Base-by-base conservation (phyloP, 345 rosid genomes). In the Cochlearia excelsa region DNA sequence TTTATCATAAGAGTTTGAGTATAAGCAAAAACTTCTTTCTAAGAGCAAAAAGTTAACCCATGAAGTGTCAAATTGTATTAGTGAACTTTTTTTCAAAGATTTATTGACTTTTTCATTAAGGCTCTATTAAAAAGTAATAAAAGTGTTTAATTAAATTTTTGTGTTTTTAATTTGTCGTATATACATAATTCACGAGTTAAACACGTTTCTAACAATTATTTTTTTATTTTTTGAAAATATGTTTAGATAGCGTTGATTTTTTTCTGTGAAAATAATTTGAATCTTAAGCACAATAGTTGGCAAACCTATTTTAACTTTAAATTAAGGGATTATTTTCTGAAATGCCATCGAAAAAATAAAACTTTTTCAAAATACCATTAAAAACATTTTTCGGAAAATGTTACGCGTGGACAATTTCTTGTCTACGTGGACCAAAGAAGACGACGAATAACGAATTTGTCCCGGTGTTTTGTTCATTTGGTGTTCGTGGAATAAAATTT, bases 1-100 rank as follows among this genome's bases (percentile, higher is more conserved):
- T 64, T 63, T 57, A 51, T 45, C 70, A 51, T 39, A 65, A 1
- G 70, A 45, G 61, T 65, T 71, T 40, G 61, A 52, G 61, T 65
- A 28, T 42, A 71, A 71, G 75, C 70, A 71, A 71, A 10, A 45
- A 38, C 66, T 64, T 71, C 66, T 51, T 49, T 41, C 29, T 16
- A 33, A 8, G 54, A 51, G 43, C 39, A 2, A 52, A 30, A 8
- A 26, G 23, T 8, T 0, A 9, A n/a, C 53, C 54, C 23, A 16
- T 16, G 51, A 63, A 57, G 48, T 51, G 47, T 51, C 61, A 11
- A 52, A 51, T 51, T 63, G 38, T 51, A 31, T 70, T 16, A 11
- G 0, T 31, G 49, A 30, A 51, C 64, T 48, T 44, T 26, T 35
- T 33, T 51, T 45, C 42, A 29, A 35, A 47, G 28, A 47, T 44